Evolutionary conservation across 208 protist genomes (phyloP).

Genomic region (Phytomonas sp.): DNA sequence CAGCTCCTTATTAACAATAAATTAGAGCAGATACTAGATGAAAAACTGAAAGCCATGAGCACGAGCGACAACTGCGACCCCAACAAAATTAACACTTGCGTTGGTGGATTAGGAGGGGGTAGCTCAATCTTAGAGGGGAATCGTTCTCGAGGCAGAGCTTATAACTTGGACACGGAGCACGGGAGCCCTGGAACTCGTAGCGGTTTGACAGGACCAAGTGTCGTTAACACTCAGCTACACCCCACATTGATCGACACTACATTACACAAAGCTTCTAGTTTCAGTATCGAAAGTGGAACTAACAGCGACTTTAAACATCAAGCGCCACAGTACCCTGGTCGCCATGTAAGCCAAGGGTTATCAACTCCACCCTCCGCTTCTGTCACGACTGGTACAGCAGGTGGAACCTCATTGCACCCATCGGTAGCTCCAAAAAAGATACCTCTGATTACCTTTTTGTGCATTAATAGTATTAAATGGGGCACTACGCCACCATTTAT

Average conservation of each 20-base stretch:
- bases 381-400: neutral
- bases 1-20: slow-evolving; percentile 49
- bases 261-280: neutral
- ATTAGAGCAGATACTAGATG: slow-evolving; percentile 20
- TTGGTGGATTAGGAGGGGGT: neutral
- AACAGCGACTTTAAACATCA: neutral
- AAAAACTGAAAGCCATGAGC: slow-evolving; percentile 1
- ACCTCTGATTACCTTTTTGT: slow-evolving; percentile 36
- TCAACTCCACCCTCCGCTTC: neutral
- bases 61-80: neutral
- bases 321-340: neutral
- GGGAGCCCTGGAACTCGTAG: neutral
- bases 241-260: neutral
- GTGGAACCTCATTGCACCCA: neutral
- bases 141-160: neutral
- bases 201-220: neutral
- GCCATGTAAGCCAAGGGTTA: neutral
- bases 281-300: neutral
- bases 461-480: slow-evolving; percentile 55
- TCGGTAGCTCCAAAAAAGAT: slow-evolving; percentile 4
- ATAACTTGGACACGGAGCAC: neutral
- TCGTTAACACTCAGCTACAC: neutral
- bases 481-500: slow-evolving; percentile 61
- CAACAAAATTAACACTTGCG: neutral
- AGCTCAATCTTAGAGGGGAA: neutral